phyloP scores from a whole-genome alignment of 345 rosid species.

The Lenwebbia sp. region DNA sequence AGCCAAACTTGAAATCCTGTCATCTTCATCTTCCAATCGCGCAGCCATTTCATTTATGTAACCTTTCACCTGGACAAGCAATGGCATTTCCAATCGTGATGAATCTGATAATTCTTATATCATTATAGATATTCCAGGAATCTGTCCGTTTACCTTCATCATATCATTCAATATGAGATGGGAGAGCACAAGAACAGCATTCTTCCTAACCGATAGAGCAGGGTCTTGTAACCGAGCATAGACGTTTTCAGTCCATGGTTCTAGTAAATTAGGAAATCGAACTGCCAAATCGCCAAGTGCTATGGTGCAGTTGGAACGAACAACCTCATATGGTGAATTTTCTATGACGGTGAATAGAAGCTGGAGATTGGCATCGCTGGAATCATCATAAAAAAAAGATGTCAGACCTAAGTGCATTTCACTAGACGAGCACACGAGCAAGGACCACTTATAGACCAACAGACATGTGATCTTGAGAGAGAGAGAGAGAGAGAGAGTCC shows the following conservation, averaged over 20 bases:
- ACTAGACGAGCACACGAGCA: neutral
- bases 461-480: neutral
- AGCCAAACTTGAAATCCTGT: slow-evolving; percentile 84
- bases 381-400: slow-evolving; percentile 14
- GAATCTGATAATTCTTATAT: neutral
- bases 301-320: slow-evolving; percentile 90
- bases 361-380: slow-evolving; percentile 88
- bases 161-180: slow-evolving; percentile 97
- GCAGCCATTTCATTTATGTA: slow-evolving; percentile 89
- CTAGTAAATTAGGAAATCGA: slow-evolving; percentile 89
- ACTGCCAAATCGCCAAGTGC: slow-evolving; percentile 97
- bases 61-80: slow-evolving; percentile 77
- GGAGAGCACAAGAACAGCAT: slow-evolving; percentile 95
- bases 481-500: slow-evolving; percentile 1
- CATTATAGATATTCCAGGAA: neutral
- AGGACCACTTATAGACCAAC: neutral
- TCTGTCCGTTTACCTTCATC: slow-evolving; percentile 69
- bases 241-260: slow-evolving; percentile 97
- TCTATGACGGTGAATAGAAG: slow-evolving; percentile 95
- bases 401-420: slow-evolving; percentile 4
- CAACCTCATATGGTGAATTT: slow-evolving; percentile 83
- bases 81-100: neutral
- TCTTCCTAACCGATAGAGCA: slow-evolving; percentile 82
- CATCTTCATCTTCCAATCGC: slow-evolving; percentile 77
- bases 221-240: slow-evolving; percentile 71